Evolutionary conservation across 441 rosid species (phyloP), one percentile per base, ranked within the genome.

Genomic region (Viola pubescens): DNA sequence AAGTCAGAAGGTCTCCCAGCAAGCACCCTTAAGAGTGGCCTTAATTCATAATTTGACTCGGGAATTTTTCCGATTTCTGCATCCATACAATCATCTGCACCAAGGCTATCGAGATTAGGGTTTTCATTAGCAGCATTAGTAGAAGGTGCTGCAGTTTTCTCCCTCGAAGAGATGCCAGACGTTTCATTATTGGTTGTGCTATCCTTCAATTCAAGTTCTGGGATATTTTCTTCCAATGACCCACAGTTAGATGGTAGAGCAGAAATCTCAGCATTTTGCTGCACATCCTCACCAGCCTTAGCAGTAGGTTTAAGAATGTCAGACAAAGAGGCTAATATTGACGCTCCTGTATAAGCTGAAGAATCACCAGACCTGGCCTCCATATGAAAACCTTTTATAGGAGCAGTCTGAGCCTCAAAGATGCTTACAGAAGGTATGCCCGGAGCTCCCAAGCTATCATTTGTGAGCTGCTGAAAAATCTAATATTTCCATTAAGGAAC

Each of bases 291-390:
- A 52, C 75, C 67, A 67, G 78, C 67, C 74, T 84, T 81, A 19
- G 73, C 64, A 39, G 87, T 80, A 51, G 89, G 84, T 7, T 86
- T 81, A 75, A 72, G 70, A 68, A 80, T 79, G 73, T 82, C 82
- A 14, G 97, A 84, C 57, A 94, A 76, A 72, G 96, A 91, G 52
- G 98, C 94, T 71, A 94, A 76, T 73, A 91, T 89, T 37, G 97
- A 86, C 56, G 96, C 97, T 54, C 91, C 95, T 41, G 91, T 82
- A 77, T 76, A 84, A 75, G 88, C 89, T 50, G 95, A 88, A 41
- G 95, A 74, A 63, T 84, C 97, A 65, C 97, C 88, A 19, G 99
- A 69, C 68, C 89, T 84, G 63, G 91, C 72, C 82, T 87, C 96
- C 16, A 82, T 67, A 65, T 83, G 94, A 60, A 91, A 76, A 45